Evolutionary conservation across 306 rosid species (phyloP).

Genomic region (Malus orientalis): DNA sequence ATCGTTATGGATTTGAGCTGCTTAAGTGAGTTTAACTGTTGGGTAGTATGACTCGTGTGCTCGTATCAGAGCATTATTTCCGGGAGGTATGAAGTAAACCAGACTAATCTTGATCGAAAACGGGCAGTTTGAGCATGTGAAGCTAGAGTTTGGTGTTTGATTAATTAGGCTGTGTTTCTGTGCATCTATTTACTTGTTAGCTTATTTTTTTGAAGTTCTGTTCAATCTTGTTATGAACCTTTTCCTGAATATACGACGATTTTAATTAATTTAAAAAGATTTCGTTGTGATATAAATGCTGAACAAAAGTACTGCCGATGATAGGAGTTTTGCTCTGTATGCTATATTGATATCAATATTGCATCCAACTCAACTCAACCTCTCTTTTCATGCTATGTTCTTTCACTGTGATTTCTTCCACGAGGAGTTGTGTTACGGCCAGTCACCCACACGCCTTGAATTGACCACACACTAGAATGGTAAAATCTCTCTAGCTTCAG

Average conservation of each 20-base stretch:
- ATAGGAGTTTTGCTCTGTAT: background rate
- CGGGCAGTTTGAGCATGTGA: constrained; percentile 13
- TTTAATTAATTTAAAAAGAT: background rate
- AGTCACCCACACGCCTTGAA: too few relatives aligned
- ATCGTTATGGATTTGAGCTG: constrained; percentile 6
- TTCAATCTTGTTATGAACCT: background rate
- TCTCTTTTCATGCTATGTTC: background rate
- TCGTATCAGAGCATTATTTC: constrained; percentile 1
- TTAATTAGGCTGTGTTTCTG: constrained; percentile 12
- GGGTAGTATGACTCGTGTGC: background rate
- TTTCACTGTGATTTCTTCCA: background rate
- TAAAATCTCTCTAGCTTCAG: background rate
- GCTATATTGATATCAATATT: background rate
- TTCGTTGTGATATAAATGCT: background rate
- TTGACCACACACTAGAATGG: background rate
- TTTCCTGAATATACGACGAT: constrained; percentile 11
- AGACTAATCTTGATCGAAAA: constrained; percentile 15
- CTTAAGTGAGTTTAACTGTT: constrained; percentile 10
- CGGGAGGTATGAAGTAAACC: background rate
- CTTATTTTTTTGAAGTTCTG: constrained; percentile 10
- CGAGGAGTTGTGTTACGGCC: background rate
- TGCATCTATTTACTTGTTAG: constrained; percentile 13
- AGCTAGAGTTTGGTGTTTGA: constrained; percentile 16
- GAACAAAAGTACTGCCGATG: background rate
- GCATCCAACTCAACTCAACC: background rate